Evolutionary conservation across 352 stramenopile genomes (phyloP).

Genomic region (Globisporangium irregulare): DNA sequence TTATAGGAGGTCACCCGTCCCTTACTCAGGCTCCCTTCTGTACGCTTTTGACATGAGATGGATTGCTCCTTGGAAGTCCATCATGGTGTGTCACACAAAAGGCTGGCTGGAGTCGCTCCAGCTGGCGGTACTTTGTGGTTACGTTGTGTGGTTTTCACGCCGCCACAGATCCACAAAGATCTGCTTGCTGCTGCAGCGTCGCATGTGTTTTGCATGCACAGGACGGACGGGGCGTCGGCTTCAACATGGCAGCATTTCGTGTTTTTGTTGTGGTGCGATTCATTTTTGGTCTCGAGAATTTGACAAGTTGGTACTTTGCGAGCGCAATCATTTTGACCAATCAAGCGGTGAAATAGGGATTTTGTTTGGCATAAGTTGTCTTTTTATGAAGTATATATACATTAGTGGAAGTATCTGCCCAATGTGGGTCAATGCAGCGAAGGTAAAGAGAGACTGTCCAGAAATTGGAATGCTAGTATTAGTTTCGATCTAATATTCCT

Average conservation of each 20-base stretch:
- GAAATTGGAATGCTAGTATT: not conserved
- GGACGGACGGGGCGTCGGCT: not conserved
- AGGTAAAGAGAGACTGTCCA: not conserved
- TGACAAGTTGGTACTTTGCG: not conserved
- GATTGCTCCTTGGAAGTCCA: not conserved
- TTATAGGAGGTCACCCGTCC: too few species aligned
- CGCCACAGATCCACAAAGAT: not conserved
- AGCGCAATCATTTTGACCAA: not conserved
- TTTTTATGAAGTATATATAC: not conserved
- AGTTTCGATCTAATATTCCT: not conserved
- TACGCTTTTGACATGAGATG: not conserved
- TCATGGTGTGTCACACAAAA: not conserved
- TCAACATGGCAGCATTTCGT: not conserved
- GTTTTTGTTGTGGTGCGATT: not conserved
- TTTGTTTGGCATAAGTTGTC: not conserved
- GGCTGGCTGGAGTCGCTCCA: not conserved
- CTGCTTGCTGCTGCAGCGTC: not conserved
- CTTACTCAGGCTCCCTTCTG: too few species aligned
- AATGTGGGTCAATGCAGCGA: not conserved
- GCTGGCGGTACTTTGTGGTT: not conserved
- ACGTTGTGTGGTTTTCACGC: not conserved
- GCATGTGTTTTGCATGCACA: not conserved
- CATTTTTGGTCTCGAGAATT: not conserved
- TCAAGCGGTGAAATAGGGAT: slow-evolving; percentile 1
- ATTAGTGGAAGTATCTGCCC: not conserved